phyloP scores from a whole-genome alignment of 1,284 basidiomycete species.

The Malassezia psittaci region DNA sequence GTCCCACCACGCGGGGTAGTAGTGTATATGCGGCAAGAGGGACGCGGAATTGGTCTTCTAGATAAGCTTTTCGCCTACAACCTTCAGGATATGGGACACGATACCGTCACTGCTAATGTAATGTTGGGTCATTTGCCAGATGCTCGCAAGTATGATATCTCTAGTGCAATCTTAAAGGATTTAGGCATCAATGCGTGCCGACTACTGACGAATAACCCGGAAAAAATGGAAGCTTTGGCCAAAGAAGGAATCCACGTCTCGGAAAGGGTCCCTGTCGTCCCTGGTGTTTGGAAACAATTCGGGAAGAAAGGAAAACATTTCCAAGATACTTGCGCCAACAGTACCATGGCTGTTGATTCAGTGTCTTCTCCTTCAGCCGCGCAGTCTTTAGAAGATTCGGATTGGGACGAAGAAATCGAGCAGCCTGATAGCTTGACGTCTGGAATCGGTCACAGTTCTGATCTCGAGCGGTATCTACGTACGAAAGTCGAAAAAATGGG shows the following conservation, averaged over 20 bases:
- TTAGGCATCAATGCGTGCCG: constrained; percentile 63
- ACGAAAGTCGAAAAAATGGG: constrained; percentile 97
- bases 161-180: constrained; percentile 78
- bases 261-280: constrained; percentile 88
- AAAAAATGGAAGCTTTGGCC: constrained; percentile 80
- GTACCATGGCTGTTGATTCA: not conserved
- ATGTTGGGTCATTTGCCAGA: constrained; percentile 90
- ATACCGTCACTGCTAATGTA: constrained; percentile 93
- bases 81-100: constrained; percentile 91
- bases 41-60: constrained; percentile 90
- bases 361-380: not conserved
- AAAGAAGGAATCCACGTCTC: constrained; percentile 69
- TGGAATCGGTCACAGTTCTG: constrained; percentile 55
- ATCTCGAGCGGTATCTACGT: constrained; percentile 86
- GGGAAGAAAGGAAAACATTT: not conserved
- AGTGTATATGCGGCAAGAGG: constrained; percentile 93
- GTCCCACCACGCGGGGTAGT: constrained; percentile 60
- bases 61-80: constrained; percentile 98
- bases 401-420: constrained; percentile 28
- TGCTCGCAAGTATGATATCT: constrained; percentile 83
- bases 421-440: constrained; percentile 60
- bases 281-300: constrained; percentile 64
- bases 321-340: constrained; percentile 3
- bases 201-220: constrained; percentile 92
- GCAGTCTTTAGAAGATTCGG: constrained; percentile 1